Conservation (phyloP, 2,329 filamentous ascomycete genomes). For the Ascochyta koolunga region DNA sequence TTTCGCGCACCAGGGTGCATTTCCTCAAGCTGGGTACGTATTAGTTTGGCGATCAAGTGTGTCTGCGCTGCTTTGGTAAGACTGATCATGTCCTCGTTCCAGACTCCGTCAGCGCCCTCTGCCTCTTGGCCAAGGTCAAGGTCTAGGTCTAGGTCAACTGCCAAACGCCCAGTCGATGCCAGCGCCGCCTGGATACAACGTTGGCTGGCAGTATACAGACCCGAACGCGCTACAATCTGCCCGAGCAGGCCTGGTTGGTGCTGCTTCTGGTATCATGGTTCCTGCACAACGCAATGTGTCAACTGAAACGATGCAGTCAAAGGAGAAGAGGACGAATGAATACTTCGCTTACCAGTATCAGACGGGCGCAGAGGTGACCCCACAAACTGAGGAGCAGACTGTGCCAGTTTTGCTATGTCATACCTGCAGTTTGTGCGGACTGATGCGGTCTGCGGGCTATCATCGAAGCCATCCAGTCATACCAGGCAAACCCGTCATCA, state of each 20-base stretch:
- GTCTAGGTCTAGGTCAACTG: constrained; percentile 4
- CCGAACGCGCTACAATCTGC: constrained; percentile 13
- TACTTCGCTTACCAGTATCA: constrained; percentile 27
- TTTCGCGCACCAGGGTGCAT: constrained; percentile 16
- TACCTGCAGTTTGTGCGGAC: constrained; percentile 43
- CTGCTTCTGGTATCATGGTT: constrained; percentile 19
- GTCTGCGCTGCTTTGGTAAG: background rate
- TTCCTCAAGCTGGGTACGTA: constrained; percentile 12
- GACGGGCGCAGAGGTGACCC: constrained; percentile 14
- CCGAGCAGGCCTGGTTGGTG: background rate
- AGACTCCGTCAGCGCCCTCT: constrained; percentile 26
- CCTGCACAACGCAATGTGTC: constrained; percentile 12
- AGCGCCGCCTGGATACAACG: constrained; percentile 16
- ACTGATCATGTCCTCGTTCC: background rate
- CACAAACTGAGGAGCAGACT: constrained; percentile 19
- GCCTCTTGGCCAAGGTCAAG: constrained; percentile 23
- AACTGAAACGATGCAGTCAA: constrained; percentile 19
- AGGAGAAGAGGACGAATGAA: constrained; percentile 21
- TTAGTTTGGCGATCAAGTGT: background rate
- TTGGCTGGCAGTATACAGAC: constrained; percentile 27
- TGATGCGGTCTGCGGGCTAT: constrained; percentile 42
- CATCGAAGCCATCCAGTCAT: constrained; percentile 46
- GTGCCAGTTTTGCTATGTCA: constrained; percentile 41
- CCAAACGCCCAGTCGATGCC: constrained; percentile 11
- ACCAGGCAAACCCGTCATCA: constrained; percentile 35